These are phyloP conservation scores for Penicillium digitatum DNA, from an alignment of 2,329 filamentous ascomycete species.

Conservation along the genomic window DNA sequence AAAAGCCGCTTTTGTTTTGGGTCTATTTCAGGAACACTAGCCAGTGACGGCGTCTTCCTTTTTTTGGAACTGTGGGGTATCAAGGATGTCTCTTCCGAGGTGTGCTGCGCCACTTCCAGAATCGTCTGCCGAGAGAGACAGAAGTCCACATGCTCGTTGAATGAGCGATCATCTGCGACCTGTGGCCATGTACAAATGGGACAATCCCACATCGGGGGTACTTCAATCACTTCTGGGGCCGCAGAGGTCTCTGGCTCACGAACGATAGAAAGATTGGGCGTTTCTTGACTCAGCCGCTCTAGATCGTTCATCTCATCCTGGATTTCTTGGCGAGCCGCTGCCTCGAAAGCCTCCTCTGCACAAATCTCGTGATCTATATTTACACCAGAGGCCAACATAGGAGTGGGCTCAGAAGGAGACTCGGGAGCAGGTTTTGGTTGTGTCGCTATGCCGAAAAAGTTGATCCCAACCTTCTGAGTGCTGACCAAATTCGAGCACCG, in stretches of 20 bases:
- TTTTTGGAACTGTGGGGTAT: conserved; percentile 19
- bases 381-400: not conserved
- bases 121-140: conserved; percentile 86
- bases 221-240: conserved; percentile 3
- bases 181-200: conserved; percentile 82
- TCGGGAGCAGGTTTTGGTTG: conserved; percentile 21
- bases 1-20: conserved; percentile 36
- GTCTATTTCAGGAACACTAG: conserved; percentile 16
- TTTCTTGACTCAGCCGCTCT: conserved; percentile 59
- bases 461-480: conserved; percentile 73
- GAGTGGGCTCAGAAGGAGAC: conserved; percentile 12
- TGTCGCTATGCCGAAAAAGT: conserved; percentile 65
- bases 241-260: conserved; percentile 22
- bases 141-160: conserved; percentile 90
- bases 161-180: conserved; percentile 65
- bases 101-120: conserved; percentile 68
- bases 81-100: conserved; percentile 18
- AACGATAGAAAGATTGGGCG: conserved; percentile 10
- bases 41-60: conserved; percentile 34
- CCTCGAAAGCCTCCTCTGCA: conserved; percentile 64
- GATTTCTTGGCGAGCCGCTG: conserved; percentile 56
- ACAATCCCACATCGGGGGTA: conserved; percentile 69
- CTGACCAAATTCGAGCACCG: conserved; percentile 83
- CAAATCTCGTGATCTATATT: conserved; percentile 60
- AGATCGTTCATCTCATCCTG: conserved; percentile 60